Conservation (phyloP, 1,139 yeast genomes). For the Sugiyamaella castrensis region DNA sequence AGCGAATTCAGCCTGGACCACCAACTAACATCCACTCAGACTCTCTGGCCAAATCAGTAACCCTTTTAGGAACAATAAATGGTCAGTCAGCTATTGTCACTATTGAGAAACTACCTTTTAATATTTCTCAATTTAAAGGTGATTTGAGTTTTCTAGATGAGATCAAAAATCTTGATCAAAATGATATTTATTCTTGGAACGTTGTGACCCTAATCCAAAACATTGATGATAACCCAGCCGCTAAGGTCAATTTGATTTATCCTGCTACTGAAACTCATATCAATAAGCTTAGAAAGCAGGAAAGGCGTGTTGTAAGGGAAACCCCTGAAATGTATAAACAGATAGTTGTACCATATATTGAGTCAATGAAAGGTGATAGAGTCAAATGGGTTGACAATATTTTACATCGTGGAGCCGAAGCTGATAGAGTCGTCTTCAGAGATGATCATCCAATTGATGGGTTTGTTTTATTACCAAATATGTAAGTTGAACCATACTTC, state of each 20-base stretch:
- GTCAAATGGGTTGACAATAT: conserved; percentile 91
- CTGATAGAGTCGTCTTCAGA: conserved; percentile 68
- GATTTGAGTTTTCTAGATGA: conserved; percentile 24
- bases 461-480: conserved; percentile 43
- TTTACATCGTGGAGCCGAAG: conserved; percentile 75
- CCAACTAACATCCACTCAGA: conserved; percentile 34
- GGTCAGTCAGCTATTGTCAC: conserved; percentile 63
- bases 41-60: conserved; percentile 62
- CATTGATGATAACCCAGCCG: conserved; percentile 51
- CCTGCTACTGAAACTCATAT: conserved; percentile 92
- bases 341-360: conserved; percentile 71
- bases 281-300: conserved; percentile 62
- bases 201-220: conserved; percentile 50
- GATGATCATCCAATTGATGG: conserved; percentile 53
- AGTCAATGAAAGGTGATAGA: conserved; percentile 70
- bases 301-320: conserved; percentile 61
- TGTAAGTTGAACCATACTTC: conserved; percentile 43
- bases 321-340: conserved; percentile 70
- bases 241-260: conserved; percentile 72
- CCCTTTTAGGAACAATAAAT: conserved; percentile 63
- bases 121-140: conserved; percentile 18
- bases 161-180: conserved; percentile 52
- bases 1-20: not conserved
- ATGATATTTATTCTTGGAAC: conserved; percentile 88
- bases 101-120: conserved; percentile 69